Evolutionary conservation across 1,284 basidiomycete species (phyloP).

Genomic region (Leucoagaricus sp.): DNA sequence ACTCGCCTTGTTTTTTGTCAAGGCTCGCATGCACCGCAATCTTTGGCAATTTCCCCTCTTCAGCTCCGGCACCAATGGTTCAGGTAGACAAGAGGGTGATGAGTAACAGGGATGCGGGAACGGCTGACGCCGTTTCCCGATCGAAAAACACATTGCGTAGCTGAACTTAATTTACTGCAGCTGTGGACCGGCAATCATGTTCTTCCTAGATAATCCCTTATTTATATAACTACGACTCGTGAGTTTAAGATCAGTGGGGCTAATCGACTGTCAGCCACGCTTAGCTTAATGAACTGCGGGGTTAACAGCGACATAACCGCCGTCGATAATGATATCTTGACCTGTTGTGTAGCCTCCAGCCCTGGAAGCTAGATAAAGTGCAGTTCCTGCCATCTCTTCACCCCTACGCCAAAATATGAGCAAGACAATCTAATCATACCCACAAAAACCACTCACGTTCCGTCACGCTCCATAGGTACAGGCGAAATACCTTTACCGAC

Average conservation of each 20-base stretch:
- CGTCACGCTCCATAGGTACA: constrained; percentile 62
- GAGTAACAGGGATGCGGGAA: too few species aligned
- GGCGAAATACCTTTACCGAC: constrained; percentile 57
- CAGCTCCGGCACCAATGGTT: too few species aligned
- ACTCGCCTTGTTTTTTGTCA: too few species aligned
- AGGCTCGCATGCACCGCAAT: too few species aligned
- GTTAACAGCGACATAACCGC: constrained; percentile 73
- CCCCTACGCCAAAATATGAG: constrained; percentile 39
- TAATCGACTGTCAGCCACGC: neutral
- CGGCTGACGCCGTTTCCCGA: too few species aligned
- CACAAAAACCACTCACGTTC: constrained; percentile 53
- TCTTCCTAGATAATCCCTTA: too few species aligned
- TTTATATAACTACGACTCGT: too few species aligned
- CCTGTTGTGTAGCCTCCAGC: constrained; percentile 75
- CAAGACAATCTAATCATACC: neutral
- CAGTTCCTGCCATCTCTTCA: constrained; percentile 74
- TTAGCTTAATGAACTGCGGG: constrained; percentile 40
- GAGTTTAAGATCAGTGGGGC: neutral
- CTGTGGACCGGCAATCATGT: too few species aligned
- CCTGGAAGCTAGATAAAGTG: constrained; percentile 68
- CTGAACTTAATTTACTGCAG: too few species aligned
- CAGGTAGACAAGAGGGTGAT: too few species aligned
- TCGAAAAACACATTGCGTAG: too few species aligned
- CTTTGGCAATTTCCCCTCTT: too few species aligned
- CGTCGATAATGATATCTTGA: constrained; percentile 74